These are phyloP conservation scores for Sphaerobolus stellatus DNA, from an alignment of 1,284 basidiomycete species.

Conservation along the genomic window DNA sequence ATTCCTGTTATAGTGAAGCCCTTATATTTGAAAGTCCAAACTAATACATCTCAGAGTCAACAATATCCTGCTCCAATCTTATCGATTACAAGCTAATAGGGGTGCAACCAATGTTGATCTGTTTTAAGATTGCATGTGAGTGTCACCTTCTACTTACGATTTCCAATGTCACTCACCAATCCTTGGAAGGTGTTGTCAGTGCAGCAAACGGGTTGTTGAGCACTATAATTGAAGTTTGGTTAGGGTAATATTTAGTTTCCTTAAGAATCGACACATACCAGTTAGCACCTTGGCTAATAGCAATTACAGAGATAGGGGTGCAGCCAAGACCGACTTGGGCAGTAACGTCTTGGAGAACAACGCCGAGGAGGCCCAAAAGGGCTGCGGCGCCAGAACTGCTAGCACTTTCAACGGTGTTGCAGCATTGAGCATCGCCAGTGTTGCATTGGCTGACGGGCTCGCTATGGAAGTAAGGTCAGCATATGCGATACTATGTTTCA, in stretches of 20 bases:
- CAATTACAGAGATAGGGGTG: background rate
- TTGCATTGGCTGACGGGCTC: too few species aligned
- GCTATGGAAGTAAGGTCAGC: too few species aligned
- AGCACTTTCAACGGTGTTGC: background rate
- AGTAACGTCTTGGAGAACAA: background rate
- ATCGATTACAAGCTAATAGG: background rate
- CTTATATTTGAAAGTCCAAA: too few species aligned
- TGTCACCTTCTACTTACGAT: background rate
- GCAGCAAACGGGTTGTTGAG: background rate
- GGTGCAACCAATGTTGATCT: background rate
- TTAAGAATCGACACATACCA: background rate
- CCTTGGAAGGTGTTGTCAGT: background rate
- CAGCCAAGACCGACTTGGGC: background rate
- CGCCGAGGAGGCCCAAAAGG: background rate
- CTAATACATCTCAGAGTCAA: too few species aligned
- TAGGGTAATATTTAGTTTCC: background rate
- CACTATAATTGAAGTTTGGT: slow-evolving; percentile 3
- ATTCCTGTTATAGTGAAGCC: too few species aligned
- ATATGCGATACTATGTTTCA: too few species aligned
- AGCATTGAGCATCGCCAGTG: background rate
- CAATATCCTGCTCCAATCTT: too few species aligned
- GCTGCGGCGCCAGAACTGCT: background rate
- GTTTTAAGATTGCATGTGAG: background rate
- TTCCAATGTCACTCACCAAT: background rate
- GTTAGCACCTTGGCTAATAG: background rate